These are phyloP conservation scores for Chrysanthemum makinoi DNA, from an alignment of 129 eudicot genomes.

Conservation along the genomic window DNA sequence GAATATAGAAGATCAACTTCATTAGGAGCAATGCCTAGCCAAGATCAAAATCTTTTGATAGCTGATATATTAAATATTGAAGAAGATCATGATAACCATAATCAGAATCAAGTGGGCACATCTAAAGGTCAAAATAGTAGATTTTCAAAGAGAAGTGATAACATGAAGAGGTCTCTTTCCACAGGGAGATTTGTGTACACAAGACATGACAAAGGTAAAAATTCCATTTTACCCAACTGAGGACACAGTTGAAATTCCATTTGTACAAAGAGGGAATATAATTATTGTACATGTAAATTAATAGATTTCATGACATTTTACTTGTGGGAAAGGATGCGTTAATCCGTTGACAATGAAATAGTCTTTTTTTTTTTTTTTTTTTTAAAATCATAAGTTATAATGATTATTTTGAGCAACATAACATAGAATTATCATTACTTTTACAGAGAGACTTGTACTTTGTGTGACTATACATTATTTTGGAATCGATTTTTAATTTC, in stretches of 20 bases:
- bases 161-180: conserved; percentile 42
- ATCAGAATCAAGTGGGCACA: conserved; percentile 32
- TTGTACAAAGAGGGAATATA: conserved; percentile 31
- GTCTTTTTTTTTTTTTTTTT: neutral
- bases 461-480: neutral
- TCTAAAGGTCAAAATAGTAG: conserved; percentile 27
- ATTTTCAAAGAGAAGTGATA: conserved; percentile 8
- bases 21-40: conserved; percentile 39
- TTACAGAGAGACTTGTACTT: neutral
- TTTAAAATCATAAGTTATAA: conserved; percentile 17
- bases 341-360: conserved; percentile 6
- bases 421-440: neutral
- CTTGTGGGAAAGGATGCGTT: conserved; percentile 22
- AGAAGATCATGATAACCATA: conserved; percentile 21
- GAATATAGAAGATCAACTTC: conserved; percentile 51
- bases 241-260: conserved; percentile 16
- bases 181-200: conserved; percentile 43
- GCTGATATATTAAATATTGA: conserved; percentile 51
- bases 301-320: conserved; percentile 20
- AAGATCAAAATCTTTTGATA: conserved; percentile 43
- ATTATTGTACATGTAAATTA: conserved; percentile 13
- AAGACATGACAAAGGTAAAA: conserved; percentile 37
- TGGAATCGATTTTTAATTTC: neutral
- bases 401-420: neutral
- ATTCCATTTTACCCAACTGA: conserved; percentile 24